These are phyloP conservation scores for Hymenoscyphus repandus DNA, from an alignment of 2,329 filamentous ascomycete species.

Conservation along the genomic window DNA sequence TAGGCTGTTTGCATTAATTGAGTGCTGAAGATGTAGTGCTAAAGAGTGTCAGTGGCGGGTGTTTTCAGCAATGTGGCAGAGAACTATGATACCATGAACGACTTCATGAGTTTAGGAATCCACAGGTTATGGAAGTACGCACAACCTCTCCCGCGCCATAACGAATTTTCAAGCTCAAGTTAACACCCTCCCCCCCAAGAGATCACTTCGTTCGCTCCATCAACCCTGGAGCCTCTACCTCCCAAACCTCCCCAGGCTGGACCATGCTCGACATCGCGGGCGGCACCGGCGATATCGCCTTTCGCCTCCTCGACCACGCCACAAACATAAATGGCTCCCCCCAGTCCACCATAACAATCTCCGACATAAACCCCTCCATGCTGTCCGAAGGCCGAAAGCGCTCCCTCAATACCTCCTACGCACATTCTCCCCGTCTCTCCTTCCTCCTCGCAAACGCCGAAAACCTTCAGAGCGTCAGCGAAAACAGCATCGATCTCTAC, in stretches of 20 bases:
- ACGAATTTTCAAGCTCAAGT: background rate
- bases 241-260: conserved; percentile 46
- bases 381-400: conserved; percentile 81
- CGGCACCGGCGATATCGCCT: conserved; percentile 95
- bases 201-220: conserved; percentile 91
- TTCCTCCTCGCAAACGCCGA: conserved; percentile 94
- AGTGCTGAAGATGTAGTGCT: background rate
- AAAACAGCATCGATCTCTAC: conserved; percentile 81
- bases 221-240: conserved; percentile 56
- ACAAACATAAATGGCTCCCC: conserved; percentile 75
- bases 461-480: conserved; percentile 59
- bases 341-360: conserved; percentile 79
- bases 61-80: conserved; percentile 93
- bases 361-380: conserved; percentile 96
- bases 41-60: conserved; percentile 40
- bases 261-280: conserved; percentile 93
- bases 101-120: conserved; percentile 96
- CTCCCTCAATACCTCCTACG: conserved; percentile 50
- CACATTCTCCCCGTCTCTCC: conserved; percentile 52
- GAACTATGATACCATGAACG: conserved; percentile 95
- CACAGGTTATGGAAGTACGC: conserved; percentile 86
- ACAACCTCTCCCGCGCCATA: conserved; percentile 7
- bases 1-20: conserved; percentile 9
- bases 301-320: conserved; percentile 88
- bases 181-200: conserved; percentile 34